Percentiles rank a stretch among this genome's conserved stretches.
Conservation (phyloP, 2,329 filamentous ascomycete species). For the Rutstroemia sp. region DNA sequence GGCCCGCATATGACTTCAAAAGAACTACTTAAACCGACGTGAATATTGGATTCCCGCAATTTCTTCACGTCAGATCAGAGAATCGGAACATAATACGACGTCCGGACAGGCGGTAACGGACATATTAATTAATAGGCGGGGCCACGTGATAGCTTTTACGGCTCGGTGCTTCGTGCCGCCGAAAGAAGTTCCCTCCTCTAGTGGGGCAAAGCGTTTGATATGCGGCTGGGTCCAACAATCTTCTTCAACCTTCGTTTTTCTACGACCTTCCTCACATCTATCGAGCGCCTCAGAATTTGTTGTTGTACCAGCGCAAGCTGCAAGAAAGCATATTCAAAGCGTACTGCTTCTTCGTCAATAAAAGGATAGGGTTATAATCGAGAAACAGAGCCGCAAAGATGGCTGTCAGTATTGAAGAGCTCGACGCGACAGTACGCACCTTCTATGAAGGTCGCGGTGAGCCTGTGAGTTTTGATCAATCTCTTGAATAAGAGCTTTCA, state of each 20-base stretch:
- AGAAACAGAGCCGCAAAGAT: conserved; percentile 38
- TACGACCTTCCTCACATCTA: conserved; percentile 17
- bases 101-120: too few relatives aligned
- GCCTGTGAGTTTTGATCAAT: conserved; percentile 52
- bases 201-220: conserved; percentile 15
- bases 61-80: too few relatives aligned
- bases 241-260: conserved; percentile 11
- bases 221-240: conserved; percentile 16
- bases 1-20: too few relatives aligned
- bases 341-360: conserved; percentile 16
- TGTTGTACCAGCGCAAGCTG: conserved; percentile 23
- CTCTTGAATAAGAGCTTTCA: conserved; percentile 1
- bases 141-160: too few relatives aligned
- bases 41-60: too few relatives aligned
- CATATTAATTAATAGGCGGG: too few relatives aligned
- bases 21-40: too few relatives aligned
- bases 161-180: neutral
- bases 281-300: conserved; percentile 13
- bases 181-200: conserved; percentile 9
- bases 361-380: conserved; percentile 18
- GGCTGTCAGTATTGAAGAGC: conserved; percentile 77
- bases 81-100: too few relatives aligned
- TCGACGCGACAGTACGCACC: conserved; percentile 91
- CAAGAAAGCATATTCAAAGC: conserved; percentile 13
- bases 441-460: conserved; percentile 98